Percentiles rank a stretch among this genome's conserved stretches.
phyloP scores from a whole-genome alignment of 2,329 filamentous ascomycete genomes.

The Fragosphaeria purpurea region DNA sequence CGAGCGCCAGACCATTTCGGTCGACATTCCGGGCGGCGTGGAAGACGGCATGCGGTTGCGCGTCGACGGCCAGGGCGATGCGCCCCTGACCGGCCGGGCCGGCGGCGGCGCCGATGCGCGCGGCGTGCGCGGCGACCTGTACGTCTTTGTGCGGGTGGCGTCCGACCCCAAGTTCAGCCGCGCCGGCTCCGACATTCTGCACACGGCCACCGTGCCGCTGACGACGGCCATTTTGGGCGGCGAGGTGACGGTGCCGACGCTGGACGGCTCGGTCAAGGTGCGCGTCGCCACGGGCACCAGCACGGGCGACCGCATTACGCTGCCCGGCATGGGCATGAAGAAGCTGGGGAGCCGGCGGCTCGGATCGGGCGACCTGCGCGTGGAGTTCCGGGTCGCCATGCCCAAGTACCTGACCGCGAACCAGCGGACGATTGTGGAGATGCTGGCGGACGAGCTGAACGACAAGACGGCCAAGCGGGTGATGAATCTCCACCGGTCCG shows the following conservation, averaged over 20 bases:
- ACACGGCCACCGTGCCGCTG: slow-evolving; percentile 82
- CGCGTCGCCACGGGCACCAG: slow-evolving; percentile 85
- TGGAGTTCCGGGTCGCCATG: slow-evolving; percentile 93
- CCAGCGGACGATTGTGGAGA: slow-evolving; percentile 86
- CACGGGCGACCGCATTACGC: slow-evolving; percentile 83
- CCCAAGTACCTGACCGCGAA: slow-evolving; percentile 88
- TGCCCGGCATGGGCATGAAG: slow-evolving; percentile 90
- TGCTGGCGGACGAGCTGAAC: slow-evolving; percentile 91
- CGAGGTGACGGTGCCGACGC: slow-evolving; percentile 78
- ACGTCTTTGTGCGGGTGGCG: slow-evolving; percentile 82
- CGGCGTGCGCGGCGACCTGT: slow-evolving; percentile 75
- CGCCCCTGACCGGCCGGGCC: slow-evolving; percentile 63
- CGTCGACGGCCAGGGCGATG: slow-evolving; percentile 78
- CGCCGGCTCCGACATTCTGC: slow-evolving; percentile 78
- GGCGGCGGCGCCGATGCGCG: slow-evolving; percentile 32
- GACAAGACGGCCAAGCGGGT: slow-evolving; percentile 86
- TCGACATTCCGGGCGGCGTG: slow-evolving; percentile 91
- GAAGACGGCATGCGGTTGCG: slow-evolving; percentile 93
- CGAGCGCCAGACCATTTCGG: slow-evolving; percentile 70
- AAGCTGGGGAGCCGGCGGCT: slow-evolving; percentile 61
- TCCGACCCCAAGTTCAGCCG: slow-evolving; percentile 83
- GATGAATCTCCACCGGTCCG: slow-evolving; percentile 63
- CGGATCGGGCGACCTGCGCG: slow-evolving; percentile 70
- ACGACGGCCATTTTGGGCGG: slow-evolving; percentile 90
- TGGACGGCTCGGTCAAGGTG: slow-evolving; percentile 83